Evolutionary conservation across 179 eudicot genomes (phyloP).

Genomic region (Vitellaria paradoxa): DNA sequence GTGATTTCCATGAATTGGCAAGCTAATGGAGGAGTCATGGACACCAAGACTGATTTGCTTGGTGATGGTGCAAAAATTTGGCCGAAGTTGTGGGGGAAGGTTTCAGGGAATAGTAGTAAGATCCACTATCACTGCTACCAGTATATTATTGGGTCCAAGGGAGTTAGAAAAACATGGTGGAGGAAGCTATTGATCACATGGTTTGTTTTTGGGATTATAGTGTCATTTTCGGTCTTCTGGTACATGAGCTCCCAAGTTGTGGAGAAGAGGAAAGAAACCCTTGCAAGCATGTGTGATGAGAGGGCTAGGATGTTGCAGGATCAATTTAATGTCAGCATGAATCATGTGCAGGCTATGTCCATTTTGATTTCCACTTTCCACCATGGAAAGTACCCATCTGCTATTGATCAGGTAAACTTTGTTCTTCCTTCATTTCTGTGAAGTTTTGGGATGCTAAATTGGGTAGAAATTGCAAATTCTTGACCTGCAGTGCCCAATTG

Average conservation of each 20-base stretch:
- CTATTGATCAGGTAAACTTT: constrained; percentile 79
- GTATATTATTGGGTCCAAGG: constrained; percentile 41
- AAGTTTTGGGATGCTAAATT: background rate
- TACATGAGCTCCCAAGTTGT: constrained; percentile 52
- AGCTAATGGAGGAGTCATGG: constrained; percentile 60
- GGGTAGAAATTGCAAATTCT: background rate
- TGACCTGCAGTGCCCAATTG: background rate
- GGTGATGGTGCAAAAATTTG: constrained; percentile 45
- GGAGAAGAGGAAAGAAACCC: constrained; percentile 78
- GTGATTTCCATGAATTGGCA: constrained; percentile 67
- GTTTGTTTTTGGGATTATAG: constrained; percentile 46
- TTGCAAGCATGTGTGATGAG: constrained; percentile 94
- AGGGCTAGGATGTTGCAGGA: constrained; percentile 94
- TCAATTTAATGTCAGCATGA: constrained; percentile 95
- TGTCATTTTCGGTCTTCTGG: constrained; percentile 46
- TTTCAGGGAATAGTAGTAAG: constrained; percentile 41
- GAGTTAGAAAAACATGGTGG: constrained; percentile 54
- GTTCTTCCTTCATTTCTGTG: constrained; percentile 1
- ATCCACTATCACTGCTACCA: constrained; percentile 51
- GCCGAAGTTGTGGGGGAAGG: constrained; percentile 52
- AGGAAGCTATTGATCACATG: constrained; percentile 55
- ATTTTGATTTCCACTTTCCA: constrained; percentile 76
- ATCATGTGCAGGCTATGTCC: constrained; percentile 87
- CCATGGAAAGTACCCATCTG: constrained; percentile 75
- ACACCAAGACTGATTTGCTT: constrained; percentile 39